A percentile compares a stretch with the other conserved stretches of the same genome.
Conservation (phyloP, 768 basidiomycete genomes). For the Inosperma sp. region DNA sequence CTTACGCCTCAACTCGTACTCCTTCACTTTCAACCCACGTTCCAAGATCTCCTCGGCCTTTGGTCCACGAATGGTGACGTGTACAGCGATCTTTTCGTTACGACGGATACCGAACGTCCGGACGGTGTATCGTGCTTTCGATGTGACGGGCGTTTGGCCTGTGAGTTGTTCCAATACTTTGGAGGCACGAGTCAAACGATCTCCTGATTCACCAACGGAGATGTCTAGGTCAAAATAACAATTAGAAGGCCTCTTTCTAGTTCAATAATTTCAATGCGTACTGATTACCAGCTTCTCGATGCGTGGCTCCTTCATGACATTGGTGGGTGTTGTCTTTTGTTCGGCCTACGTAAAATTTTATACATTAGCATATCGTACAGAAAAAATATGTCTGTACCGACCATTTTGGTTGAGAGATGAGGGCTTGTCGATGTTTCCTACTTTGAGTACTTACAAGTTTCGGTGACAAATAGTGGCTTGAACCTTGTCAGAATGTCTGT, state of each 20-base stretch:
- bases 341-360: conserved; percentile 57
- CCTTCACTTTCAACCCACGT: conserved; percentile 99
- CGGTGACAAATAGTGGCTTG: not conserved
- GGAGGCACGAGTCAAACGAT: conserved; percentile 96
- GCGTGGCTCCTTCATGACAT: conserved; percentile 93
- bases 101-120: conserved; percentile 98
- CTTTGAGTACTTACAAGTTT: not conserved
- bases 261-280: conserved; percentile 38
- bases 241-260: not conserved
- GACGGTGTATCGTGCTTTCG: conserved; percentile 99
- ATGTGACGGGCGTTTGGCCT: conserved; percentile 98
- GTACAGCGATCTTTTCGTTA: conserved; percentile 99
- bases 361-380: conserved; percentile 2
- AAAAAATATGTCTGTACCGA: conserved; percentile 22
- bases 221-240: conserved; percentile 61
- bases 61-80: conserved; percentile 97
- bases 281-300: conserved; percentile 99
- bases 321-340: conserved; percentile 80
- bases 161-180: conserved; percentile 99
- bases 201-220: conserved; percentile 99
- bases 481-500: not conserved
- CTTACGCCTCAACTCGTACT: conserved; percentile 94
- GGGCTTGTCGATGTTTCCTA: conserved; percentile 28
- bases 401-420: conserved; percentile 39
- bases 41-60: conserved; percentile 99